These are phyloP conservation scores for Ophiocordyceps camponoti-floridani DNA, from an alignment of 2,329 filamentous ascomycete species.

Conservation along the genomic window DNA sequence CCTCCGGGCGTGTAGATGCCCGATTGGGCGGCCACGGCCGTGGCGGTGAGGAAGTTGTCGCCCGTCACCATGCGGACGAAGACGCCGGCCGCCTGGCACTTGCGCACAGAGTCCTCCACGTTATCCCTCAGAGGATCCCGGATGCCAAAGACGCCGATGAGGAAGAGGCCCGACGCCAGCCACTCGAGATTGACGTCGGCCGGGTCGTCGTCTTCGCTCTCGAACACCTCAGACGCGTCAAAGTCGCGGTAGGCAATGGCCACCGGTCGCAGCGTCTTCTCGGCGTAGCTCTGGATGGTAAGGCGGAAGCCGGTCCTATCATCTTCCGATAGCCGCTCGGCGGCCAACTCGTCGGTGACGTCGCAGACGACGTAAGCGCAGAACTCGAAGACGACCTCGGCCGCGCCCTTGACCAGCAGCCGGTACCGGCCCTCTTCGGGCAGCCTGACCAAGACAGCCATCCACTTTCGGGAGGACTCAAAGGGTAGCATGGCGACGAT, in stretches of 20 bases:
- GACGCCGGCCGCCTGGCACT: slow-evolving; percentile 46
- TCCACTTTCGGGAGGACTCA: slow-evolving; percentile 35
- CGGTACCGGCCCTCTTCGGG: slow-evolving; percentile 25
- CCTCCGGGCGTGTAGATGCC: slow-evolving; percentile 40
- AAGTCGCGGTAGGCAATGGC: slow-evolving; percentile 61
- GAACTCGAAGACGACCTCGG: slow-evolving; percentile 32
- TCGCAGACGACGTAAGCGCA: slow-evolving; percentile 25
- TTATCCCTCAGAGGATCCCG: slow-evolving; percentile 48
- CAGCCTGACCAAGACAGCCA: slow-evolving; percentile 34
- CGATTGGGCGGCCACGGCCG: slow-evolving; percentile 23
- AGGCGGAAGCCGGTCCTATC: slow-evolving; percentile 13
- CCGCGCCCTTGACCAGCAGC: slow-evolving; percentile 37
- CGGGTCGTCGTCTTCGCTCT: slow-evolving; percentile 19
- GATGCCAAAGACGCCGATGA: slow-evolving; percentile 38
- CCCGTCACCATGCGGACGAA: slow-evolving; percentile 47
- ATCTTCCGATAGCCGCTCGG: slow-evolving; percentile 12
- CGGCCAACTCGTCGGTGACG: slow-evolving; percentile 16
- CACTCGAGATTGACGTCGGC: slow-evolving; percentile 17
- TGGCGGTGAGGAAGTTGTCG: slow-evolving; percentile 25
- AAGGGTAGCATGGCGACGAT: slow-evolving; percentile 33
- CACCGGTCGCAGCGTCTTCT: slow-evolving; percentile 56
- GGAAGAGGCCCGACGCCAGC: slow-evolving; percentile 27
- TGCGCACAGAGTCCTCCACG: slow-evolving; percentile 41
- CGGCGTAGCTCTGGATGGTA: slow-evolving; percentile 35
- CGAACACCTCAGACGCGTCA: slow-evolving; percentile 47